A percentile compares a stretch with the other conserved stretches of the same genome.
These are phyloP conservation scores for Cryphonectria japonica DNA, from an alignment of 2,329 filamentous ascomycete genomes.

Conservation along the genomic window DNA sequence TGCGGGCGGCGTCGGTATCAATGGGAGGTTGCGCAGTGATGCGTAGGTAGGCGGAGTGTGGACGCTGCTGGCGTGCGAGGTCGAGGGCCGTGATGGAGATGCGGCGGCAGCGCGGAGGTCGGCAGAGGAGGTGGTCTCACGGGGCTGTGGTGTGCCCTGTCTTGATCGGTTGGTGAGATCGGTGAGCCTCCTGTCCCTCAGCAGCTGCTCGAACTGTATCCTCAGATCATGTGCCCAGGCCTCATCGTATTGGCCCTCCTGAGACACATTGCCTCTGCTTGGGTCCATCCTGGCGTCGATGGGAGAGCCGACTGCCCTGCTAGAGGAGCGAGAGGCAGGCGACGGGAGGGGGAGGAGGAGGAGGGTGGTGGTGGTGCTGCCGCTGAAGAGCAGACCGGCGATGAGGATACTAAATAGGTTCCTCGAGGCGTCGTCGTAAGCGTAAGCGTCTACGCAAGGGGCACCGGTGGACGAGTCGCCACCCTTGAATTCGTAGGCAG, in stretches of 20 bases:
- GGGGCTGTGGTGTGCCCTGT: conserved; percentile 59
- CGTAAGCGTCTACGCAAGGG: conserved; percentile 24
- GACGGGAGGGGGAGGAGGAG: neutral
- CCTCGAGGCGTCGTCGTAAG: conserved; percentile 25
- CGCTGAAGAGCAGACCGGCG: neutral
- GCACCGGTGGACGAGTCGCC: conserved; percentile 16
- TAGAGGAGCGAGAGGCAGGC: neutral
- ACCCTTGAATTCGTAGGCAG: conserved; percentile 5
- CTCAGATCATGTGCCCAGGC: conserved; percentile 79
- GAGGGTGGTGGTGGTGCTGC: neutral
- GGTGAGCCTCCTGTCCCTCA: conserved; percentile 86
- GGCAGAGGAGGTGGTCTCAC: conserved; percentile 55
- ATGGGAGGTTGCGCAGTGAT: conserved; percentile 54
- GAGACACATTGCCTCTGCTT: conserved; percentile 32
- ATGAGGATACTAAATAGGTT: conserved; percentile 10
- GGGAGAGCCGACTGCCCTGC: conserved; percentile 4
- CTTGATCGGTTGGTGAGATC: conserved; percentile 71
- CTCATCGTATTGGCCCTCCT: conserved; percentile 61
- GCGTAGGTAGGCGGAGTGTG: conserved; percentile 52
- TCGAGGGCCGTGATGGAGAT: conserved; percentile 49
- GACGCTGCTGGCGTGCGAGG: conserved; percentile 45
- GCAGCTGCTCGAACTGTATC: conserved; percentile 81
- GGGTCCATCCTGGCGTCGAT: conserved; percentile 38
- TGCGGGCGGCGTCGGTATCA: conserved; percentile 73
- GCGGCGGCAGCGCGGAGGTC: conserved; percentile 49